phyloP scores from a whole-genome alignment of 768 basidiomycete genomes.

The Tylopilus vinaceipallidus region DNA sequence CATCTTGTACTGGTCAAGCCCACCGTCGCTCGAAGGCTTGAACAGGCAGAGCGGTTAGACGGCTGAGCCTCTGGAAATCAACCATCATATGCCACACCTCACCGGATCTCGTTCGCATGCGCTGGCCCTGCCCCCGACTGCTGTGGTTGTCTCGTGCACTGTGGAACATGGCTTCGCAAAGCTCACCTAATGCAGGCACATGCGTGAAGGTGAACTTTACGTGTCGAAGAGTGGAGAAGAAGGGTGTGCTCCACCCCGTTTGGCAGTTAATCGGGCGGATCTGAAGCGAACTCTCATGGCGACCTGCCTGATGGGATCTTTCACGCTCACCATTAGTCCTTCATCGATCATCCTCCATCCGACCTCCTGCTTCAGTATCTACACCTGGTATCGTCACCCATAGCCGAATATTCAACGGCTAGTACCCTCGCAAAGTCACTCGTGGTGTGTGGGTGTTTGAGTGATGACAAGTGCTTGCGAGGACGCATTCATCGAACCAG shows the following conservation, averaged over 20 bases:
- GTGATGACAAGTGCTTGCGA: too few relatives aligned
- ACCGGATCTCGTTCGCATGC: neutral
- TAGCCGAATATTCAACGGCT: neutral
- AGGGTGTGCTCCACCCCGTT: neutral
- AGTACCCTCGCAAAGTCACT: neutral
- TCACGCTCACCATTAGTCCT: neutral
- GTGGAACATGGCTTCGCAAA: conserved; percentile 9
- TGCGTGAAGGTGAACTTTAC: conserved; percentile 6
- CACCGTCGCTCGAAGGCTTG: too few relatives aligned
- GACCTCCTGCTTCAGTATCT: neutral
- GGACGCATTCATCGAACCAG: neutral
- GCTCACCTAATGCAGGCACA: conserved; percentile 16
- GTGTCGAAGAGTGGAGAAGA: neutral
- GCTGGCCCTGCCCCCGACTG: neutral
- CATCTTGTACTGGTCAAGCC: too few relatives aligned
- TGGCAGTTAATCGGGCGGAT: too few relatives aligned
- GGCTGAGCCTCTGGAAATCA: neutral
- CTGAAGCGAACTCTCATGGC: neutral
- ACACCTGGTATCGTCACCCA: neutral
- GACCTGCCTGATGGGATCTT: neutral
- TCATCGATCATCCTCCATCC: too few relatives aligned
- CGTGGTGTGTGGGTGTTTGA: neutral
- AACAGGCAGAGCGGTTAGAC: too few relatives aligned
- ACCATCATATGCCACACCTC: too few relatives aligned
- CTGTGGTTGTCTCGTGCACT: neutral